Base-by-base conservation (phyloP, 163 green algal species). In the Chloromonas sp. region DNA sequence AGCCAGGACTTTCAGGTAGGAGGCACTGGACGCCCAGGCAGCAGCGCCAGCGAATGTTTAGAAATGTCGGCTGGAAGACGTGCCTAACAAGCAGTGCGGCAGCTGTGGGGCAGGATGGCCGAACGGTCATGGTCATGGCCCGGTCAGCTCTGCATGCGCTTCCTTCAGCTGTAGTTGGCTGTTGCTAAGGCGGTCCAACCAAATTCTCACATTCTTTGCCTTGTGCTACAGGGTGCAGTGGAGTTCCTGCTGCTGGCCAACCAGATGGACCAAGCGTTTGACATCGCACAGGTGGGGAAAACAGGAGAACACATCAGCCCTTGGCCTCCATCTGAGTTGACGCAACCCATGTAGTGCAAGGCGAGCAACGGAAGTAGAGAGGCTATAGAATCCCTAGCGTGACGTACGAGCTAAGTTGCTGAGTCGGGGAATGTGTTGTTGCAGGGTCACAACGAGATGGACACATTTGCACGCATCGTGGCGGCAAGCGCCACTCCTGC, bases 201-300 rank as follows among this genome's bases (percentile, higher is more conserved):
- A 76, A n/a, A 13, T 8, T 8, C 66, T 8, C 66, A 76, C 66
- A 76, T 76, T 8, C 8, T 76, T 8, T 76, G 66, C 11, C 8
- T n/a, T 13, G 8, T 58, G 11, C 62, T 79, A 1, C 84, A 88
- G 86, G 87, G 88, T 1, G 89, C 91, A 0, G 89, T 95, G n/a
- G 93, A 96, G 89, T 95, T 96, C 87, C 88, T 96, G 78, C 86
- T 94, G 60, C 76, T 96, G 74, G 89, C 92, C 57, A 84, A 88
- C 11, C 86, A 93, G 84, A 86, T 91, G 76, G 91, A 95, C 83
- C 92, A 96, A 86, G 94, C 94, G 1, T 95, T 95, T 88, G 90
- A 95, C 82, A 82, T 94, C 15, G 94, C 94, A 2, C 81, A 84
- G 81, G 81, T 84, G 8, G 77, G 81, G 15, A 81, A 71, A 3